Evolutionary conservation across 2,329 filamentous ascomycete species (phyloP).

Genomic region (Byssochlamys sp.): DNA sequence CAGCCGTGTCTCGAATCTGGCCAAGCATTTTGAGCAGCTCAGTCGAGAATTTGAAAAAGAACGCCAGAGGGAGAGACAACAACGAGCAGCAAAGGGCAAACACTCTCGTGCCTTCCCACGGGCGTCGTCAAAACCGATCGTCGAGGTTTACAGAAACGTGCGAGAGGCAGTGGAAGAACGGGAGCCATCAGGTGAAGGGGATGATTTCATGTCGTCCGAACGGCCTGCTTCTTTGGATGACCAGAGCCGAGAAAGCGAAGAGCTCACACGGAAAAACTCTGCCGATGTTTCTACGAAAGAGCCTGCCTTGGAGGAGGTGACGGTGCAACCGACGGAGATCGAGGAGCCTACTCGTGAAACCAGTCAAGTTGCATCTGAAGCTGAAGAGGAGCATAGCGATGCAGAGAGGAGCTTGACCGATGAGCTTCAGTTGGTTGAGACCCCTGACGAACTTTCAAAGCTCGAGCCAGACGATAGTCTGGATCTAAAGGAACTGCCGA

Average conservation of each 20-base stretch:
- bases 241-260: constrained; percentile 23
- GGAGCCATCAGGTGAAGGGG: constrained; percentile 54
- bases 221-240: constrained; percentile 19
- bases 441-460: constrained; percentile 45
- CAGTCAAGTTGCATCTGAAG: constrained; percentile 50
- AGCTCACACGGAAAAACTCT: constrained; percentile 11
- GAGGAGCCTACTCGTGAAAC: constrained; percentile 35
- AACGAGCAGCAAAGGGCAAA: constrained; percentile 64
- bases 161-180: constrained; percentile 83
- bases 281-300: constrained; percentile 24
- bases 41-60: constrained; percentile 96
- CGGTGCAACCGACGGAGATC: constrained; percentile 34
- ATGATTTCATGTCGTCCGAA: constrained; percentile 32
- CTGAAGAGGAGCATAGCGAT: constrained; percentile 60
- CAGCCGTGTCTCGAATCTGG: constrained; percentile 78
- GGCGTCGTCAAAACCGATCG: constrained; percentile 86
- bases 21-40: constrained; percentile 91
- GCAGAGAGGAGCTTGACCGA: constrained; percentile 60
- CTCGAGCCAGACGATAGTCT: constrained; percentile 45
- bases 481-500: constrained; percentile 66
- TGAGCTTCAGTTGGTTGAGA: constrained; percentile 52
- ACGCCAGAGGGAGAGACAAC: constrained; percentile 71
- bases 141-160: constrained; percentile 90
- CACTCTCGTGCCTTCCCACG: constrained; percentile 76
- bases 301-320: constrained; percentile 21